Conservation (phyloP, 2,329 filamentous ascomycete species). For the Trichoderma cornu-damae region DNA sequence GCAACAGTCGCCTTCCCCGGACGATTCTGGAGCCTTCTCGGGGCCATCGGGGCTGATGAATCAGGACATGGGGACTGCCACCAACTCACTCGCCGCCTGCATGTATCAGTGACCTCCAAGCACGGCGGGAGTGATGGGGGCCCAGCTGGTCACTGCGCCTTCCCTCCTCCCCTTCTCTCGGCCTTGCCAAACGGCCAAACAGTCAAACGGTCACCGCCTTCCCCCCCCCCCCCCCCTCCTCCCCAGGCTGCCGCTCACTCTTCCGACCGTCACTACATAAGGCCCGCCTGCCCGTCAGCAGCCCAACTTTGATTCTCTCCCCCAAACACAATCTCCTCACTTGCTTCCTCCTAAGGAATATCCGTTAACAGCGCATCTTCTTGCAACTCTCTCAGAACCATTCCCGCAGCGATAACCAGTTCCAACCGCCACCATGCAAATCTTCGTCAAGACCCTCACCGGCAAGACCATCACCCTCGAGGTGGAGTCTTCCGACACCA, state of each 20-base stretch:
- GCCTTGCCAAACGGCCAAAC: slow-evolving; percentile 24
- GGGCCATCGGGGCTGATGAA: slow-evolving; percentile 35
- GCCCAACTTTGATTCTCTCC: slow-evolving; percentile 22
- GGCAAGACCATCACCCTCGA: slow-evolving; percentile 56
- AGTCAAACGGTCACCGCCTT: slow-evolving; percentile 16
- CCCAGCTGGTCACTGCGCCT: slow-evolving; percentile 28
- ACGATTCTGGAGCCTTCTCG: slow-evolving; percentile 39
- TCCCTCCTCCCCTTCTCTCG: slow-evolving; percentile 25
- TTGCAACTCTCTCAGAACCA: slow-evolving; percentile 14
- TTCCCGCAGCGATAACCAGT: slow-evolving; percentile 19
- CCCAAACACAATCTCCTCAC: slow-evolving; percentile 10
- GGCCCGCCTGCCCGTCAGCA: slow-evolving; percentile 26
- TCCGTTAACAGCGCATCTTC: slow-evolving; percentile 11
- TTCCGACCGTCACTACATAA: slow-evolving; percentile 26
- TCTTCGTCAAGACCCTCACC: slow-evolving; percentile 97
- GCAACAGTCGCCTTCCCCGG: slow-evolving; percentile 25
- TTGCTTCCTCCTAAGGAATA: background rate
- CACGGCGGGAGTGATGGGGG: background rate
- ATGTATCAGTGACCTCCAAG: slow-evolving; percentile 6
- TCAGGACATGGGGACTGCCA: slow-evolving; percentile 25
- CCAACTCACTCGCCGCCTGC: background rate
- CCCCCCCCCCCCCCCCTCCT: too few relatives aligned
- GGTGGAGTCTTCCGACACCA: slow-evolving; percentile 86
- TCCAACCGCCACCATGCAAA: slow-evolving; percentile 67
- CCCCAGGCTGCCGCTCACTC: slow-evolving; percentile 20